Conservation (phyloP, 371 early-diverging fungal genomes). For the Parasitella parasitica region DNA sequence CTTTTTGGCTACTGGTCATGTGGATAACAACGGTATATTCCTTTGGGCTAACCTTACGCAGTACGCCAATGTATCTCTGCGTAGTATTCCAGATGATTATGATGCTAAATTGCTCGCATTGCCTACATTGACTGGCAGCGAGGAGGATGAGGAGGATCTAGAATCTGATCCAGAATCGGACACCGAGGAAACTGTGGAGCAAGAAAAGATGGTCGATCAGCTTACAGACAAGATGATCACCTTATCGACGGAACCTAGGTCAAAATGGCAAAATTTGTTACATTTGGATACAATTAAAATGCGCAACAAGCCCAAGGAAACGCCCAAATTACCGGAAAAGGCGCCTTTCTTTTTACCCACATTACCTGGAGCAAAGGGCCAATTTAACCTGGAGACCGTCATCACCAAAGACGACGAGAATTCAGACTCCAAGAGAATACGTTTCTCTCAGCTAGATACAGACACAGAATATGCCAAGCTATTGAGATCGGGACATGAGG, state of each 20-base stretch:
- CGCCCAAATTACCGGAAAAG: conserved; percentile 84
- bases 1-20: conserved; percentile 90
- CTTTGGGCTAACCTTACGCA: conserved; percentile 89
- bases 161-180: conserved; percentile 26
- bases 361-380: conserved; percentile 66
- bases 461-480: conserved; percentile 62
- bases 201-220: conserved; percentile 60
- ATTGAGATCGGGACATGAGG: conserved; percentile 54
- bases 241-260: conserved; percentile 75
- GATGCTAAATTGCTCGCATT: conserved; percentile 44
- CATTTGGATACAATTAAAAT: conserved; percentile 90
- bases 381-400: conserved; percentile 52
- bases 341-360: conserved; percentile 95
- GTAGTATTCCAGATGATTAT: conserved; percentile 63
- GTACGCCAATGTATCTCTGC: conserved; percentile 67
- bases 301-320: conserved; percentile 88
- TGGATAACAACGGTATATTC: conserved; percentile 87
- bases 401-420: conserved; percentile 34
- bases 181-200: conserved; percentile 23
- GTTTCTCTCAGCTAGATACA: conserved; percentile 47
- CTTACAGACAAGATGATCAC: conserved; percentile 81
- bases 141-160: conserved; percentile 27
- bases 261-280: conserved; percentile 90
- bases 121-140: conserved; percentile 54
- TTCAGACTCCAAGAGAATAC: conserved; percentile 20